These are phyloP conservation scores for Canna indica DNA, from an alignment of 176 grass and related monocot genomes.

Conservation along the genomic window DNA sequence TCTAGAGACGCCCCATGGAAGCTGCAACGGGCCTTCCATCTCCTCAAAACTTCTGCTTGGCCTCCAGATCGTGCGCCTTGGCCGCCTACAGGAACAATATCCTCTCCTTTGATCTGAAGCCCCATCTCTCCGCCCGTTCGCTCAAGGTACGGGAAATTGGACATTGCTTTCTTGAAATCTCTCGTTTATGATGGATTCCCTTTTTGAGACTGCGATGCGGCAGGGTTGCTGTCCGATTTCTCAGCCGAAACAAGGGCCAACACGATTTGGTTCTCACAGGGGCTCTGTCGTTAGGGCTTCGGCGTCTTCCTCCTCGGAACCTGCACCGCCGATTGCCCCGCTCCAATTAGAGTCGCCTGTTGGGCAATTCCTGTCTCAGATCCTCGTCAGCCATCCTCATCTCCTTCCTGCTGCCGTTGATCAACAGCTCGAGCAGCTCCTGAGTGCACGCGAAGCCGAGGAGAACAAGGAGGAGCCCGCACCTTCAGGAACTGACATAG, in stretches of 20 bases:
- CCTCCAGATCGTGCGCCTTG: conserved; percentile 14
- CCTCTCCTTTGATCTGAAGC: conserved; percentile 26
- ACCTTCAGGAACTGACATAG: conserved; percentile 53
- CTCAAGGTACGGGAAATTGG: no score
- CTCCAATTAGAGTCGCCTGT: conserved; percentile 72
- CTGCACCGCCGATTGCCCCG: conserved; percentile 57
- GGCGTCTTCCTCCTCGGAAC: conserved; percentile 26
- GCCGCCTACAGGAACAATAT: conserved; percentile 12
- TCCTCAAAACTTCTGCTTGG: conserved; percentile 25
- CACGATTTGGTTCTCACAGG: conserved; percentile 22
- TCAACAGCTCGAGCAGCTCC: conserved; percentile 84
- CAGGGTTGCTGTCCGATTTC: conserved; percentile 32
- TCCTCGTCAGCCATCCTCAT: conserved; percentile 68
- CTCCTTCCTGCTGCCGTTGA: conserved; percentile 64
- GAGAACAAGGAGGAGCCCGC: conserved; percentile 29
- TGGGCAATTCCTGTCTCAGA: conserved; percentile 78
- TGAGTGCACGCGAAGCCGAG: conserved; percentile 40
- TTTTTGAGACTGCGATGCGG: background rate
- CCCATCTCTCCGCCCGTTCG: no score
- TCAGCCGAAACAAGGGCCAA: conserved; percentile 25
- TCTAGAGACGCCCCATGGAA: conserved; percentile 26
- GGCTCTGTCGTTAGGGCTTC: conserved; percentile 41
- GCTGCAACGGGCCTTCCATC: conserved; percentile 46
- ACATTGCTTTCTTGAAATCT: conserved; percentile 41
- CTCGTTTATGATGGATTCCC: background rate